Conservation (phyloP, 2,329 filamentous ascomycete genomes). For the Myriosclerotinia curreyana region DNA sequence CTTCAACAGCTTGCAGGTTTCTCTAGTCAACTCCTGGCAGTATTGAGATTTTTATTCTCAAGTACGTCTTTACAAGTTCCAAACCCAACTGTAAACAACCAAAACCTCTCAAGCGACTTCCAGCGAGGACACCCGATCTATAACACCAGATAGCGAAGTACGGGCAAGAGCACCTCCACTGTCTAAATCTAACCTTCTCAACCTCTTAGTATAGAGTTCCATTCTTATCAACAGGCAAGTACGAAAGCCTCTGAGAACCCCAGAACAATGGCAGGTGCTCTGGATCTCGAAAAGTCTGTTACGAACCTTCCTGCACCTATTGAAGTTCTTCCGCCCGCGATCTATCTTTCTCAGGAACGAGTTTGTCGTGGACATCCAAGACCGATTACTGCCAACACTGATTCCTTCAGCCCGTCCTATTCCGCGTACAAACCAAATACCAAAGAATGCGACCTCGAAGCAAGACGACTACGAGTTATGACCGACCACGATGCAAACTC, state of each 20-base stretch:
- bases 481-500: slow-evolving; percentile 29
- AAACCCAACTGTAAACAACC: neutral
- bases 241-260: neutral
- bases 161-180: neutral
- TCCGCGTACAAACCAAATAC: neutral
- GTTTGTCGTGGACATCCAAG: neutral
- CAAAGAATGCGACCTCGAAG: slow-evolving; percentile 16
- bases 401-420: neutral
- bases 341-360: neutral
- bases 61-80: neutral
- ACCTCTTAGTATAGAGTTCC: neutral
- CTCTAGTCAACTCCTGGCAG: neutral
- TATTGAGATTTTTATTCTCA: neutral
- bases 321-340: neutral
- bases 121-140: neutral
- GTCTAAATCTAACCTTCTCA: neutral
- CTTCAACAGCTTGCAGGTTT: neutral
- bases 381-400: neutral
- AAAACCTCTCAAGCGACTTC: neutral
- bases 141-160: neutral
- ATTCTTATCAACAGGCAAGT: neutral
- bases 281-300: neutral
- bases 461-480: slow-evolving; percentile 11
- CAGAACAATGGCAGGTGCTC: neutral
- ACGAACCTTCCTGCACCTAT: neutral